Evolutionary conservation across 495 filamentous ascomycete species (phyloP), one percentile per base, ranked within the genome.

Genomic region (Tuber microsphaerosporum): DNA sequence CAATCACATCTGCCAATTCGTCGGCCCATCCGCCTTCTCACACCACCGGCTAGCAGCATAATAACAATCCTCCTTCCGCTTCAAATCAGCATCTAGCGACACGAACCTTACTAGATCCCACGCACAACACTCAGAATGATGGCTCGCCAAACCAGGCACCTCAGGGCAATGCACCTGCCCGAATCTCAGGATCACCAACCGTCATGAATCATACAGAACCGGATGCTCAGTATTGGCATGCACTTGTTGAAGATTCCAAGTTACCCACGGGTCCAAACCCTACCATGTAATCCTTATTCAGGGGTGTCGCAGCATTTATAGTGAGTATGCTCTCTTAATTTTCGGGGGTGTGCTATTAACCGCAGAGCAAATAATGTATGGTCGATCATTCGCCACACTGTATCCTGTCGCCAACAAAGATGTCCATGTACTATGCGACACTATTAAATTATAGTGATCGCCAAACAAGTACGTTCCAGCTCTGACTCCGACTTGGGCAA

Each of bases 241-340:
- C 44, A 37, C 44, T 79, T 17, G 56, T 79, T 9, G 12, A 71
- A 26, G 44, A 79, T 61, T 72, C 70, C 0, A 79, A 70, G 14
- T 45, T 79, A 2, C 76, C 77, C 4, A 37, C 75, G 19, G 73
- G 72, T 0, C 77, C 77, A 16, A 78, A 73, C 45, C 61, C 76
- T 1, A 65, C 77, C 17, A 45, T 78, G 1, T 42, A 76, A 5
- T 48, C 56, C n/a, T 70, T 79, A 9, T 79, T 78, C 34, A 56
- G 76, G 22, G 77, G 77, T 0, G 75, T 79, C 22, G 77, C 77
- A 5, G 68, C 68, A 12, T 79, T 75, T 26, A 79, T 79, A 8
- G 77, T 79, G 2, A 65, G 76, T 72, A 19, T 16, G n/a, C 39
- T 72, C 7, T 26, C 9, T 61, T 22, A 0, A 3, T 61, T 31